A percentile compares a stretch with the other conserved stretches of the same genome.
Conservation (phyloP, 164 flowering plant species). For the Magnolia changhungtana region DNA sequence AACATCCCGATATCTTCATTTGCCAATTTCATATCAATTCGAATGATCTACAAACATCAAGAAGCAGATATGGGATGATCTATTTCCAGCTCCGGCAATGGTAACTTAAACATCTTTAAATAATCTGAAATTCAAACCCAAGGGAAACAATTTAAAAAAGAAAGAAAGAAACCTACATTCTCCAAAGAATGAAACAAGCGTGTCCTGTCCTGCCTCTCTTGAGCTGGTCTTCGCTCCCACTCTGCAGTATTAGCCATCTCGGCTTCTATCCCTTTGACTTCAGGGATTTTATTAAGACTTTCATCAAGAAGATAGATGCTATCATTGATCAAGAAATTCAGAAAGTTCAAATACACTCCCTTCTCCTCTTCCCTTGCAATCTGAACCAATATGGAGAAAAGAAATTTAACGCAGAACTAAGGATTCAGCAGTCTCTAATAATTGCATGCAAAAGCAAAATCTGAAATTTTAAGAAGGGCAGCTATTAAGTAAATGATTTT, state of each 20-base stretch:
- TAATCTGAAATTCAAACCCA: background rate
- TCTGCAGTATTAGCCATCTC: conserved; percentile 90
- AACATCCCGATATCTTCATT: conserved; percentile 95
- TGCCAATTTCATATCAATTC: conserved; percentile 97
- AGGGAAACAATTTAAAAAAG: background rate
- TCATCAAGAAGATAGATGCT: conserved; percentile 97
- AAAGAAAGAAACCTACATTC: conserved; percentile 51
- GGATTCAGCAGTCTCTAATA: background rate
- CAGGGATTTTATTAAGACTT: conserved; percentile 96
- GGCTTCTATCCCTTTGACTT: conserved; percentile 86
- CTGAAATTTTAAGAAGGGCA: background rate
- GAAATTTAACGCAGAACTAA: background rate
- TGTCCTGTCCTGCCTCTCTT: conserved; percentile 97
- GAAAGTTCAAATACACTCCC: conserved; percentile 94
- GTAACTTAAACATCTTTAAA: background rate
- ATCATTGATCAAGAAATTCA: conserved; percentile 92
- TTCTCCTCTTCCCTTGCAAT: conserved; percentile 97
- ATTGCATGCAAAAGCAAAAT: background rate
- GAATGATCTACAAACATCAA: conserved; percentile 48
- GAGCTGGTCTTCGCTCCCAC: conserved; percentile 92
- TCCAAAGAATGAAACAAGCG: conserved; percentile 89
- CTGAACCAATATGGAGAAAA: conserved; percentile 30
- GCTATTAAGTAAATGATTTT: background rate
- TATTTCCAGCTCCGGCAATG: background rate
- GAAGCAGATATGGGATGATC: background rate